Percentiles rank a stretch among this genome's conserved stretches.
Conservation (phyloP, 768 basidiomycete species). For the Mycena metata region DNA sequence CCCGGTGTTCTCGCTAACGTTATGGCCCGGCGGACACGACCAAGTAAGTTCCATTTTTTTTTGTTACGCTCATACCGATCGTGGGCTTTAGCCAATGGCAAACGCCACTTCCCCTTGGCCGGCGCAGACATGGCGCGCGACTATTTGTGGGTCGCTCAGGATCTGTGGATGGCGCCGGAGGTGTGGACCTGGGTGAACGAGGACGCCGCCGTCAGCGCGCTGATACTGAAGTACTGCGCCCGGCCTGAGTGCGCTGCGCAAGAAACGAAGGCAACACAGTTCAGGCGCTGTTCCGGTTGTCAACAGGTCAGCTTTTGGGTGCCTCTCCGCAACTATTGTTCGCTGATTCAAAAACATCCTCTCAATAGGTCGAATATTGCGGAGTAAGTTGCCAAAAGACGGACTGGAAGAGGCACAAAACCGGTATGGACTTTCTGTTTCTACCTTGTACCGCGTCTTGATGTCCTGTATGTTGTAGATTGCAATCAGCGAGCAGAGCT, state of each 20-base stretch:
- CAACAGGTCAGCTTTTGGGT: conserved; percentile 12
- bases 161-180: conserved; percentile 48
- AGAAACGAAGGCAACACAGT: conserved; percentile 44
- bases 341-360: no score
- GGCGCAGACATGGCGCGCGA: conserved; percentile 50
- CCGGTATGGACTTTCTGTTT: conserved; percentile 19
- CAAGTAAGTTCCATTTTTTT: conserved; percentile 41
- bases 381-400: conserved; percentile 47
- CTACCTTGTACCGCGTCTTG: conserved; percentile 2
- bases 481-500: conserved; percentile 4
- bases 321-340: conserved; percentile 5
- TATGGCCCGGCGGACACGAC: conserved; percentile 44
- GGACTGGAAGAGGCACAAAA: conserved; percentile 48
- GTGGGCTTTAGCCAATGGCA: no score
- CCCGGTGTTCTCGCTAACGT: conserved; percentile 47
- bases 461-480: conserved; percentile 15
- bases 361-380: conserved; percentile 48
- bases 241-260: conserved; percentile 40
- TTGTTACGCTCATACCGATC: no score
- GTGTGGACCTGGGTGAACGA: conserved; percentile 33
- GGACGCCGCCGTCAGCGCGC: conserved; percentile 33
- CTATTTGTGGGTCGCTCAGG: conserved; percentile 49
- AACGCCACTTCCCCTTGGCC: conserved; percentile 28
- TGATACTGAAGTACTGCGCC: conserved; percentile 43
- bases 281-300: conserved; percentile 45